Evolutionary conservation across 352 stramenopile genomes (phyloP).

Genomic region (Nothophytophthora sp.): DNA sequence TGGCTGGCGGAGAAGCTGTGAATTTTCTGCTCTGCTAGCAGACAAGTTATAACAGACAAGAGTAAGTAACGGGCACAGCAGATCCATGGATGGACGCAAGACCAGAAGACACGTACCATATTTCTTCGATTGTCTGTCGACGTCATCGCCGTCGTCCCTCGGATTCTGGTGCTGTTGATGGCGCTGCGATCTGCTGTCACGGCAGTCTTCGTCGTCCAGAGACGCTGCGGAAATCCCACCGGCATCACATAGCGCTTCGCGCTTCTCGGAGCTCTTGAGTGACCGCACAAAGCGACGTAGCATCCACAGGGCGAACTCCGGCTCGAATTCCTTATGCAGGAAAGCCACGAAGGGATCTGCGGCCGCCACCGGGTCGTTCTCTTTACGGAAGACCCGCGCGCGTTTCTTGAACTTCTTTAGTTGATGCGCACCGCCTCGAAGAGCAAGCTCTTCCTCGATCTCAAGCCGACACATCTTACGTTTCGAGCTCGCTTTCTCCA

Average conservation of each 20-base stretch:
- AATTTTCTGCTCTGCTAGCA: conserved; percentile 37
- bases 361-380: conserved; percentile 60
- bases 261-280: conserved; percentile 61
- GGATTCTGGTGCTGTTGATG: conserved; percentile 9
- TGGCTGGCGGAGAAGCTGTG: conserved; percentile 29
- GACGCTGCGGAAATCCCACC: conserved; percentile 24
- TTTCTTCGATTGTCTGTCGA: conserved; percentile 29
- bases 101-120: conserved; percentile 29
- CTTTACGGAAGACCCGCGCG: conserved; percentile 60
- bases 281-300: conserved; percentile 49
- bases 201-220: conserved; percentile 18
- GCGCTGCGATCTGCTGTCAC: conserved; percentile 17
- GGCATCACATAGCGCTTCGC: conserved; percentile 35
- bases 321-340: conserved; percentile 51
- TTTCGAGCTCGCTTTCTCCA: conserved; percentile 24
- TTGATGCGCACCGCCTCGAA: conserved; percentile 45
- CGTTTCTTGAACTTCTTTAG: conserved; percentile 79
- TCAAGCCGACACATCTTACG: conserved; percentile 58
- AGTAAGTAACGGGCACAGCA: conserved; percentile 8
- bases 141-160: conserved; percentile 24
- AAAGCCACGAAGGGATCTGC: conserved; percentile 55
- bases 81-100: background rate
- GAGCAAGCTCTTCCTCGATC: conserved; percentile 65
- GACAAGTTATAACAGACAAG: conserved; percentile 3
- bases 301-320: conserved; percentile 60